phyloP scores from a whole-genome alignment of 2,329 filamentous ascomycete genomes.

The Monosporascus sp. region DNA sequence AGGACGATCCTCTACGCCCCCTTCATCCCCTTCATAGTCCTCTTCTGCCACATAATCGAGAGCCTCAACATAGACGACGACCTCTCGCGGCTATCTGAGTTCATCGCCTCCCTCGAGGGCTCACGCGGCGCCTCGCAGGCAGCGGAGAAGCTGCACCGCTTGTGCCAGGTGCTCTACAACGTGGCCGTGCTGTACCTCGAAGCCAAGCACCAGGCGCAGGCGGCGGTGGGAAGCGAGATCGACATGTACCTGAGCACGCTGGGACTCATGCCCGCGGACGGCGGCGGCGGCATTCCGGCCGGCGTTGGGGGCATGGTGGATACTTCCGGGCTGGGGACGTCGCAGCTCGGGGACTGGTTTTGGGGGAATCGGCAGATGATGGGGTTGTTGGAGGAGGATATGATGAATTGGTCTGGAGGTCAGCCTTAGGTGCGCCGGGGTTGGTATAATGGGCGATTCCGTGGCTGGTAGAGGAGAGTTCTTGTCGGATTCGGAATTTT shows the following conservation, averaged over 20 bases:
- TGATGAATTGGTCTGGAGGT: slow-evolving; percentile 19
- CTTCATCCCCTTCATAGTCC: slow-evolving; percentile 54
- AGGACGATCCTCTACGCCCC: slow-evolving; percentile 51
- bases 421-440: too few species aligned
- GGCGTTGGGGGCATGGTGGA: slow-evolving; percentile 16
- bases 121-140: slow-evolving; percentile 50
- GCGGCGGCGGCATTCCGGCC: slow-evolving; percentile 14
- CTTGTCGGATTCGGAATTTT: too few species aligned
- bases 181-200: slow-evolving; percentile 59
- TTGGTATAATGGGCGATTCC: too few species aligned
- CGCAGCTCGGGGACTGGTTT: slow-evolving; percentile 60
- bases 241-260: slow-evolving; percentile 61
- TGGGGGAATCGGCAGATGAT: slow-evolving; percentile 61
- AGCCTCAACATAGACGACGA: slow-evolving; percentile 45
- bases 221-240: slow-evolving; percentile 53
- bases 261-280: slow-evolving; percentile 48
- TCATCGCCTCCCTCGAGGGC: slow-evolving; percentile 50
- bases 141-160: slow-evolving; percentile 54
- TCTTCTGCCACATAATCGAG: slow-evolving; percentile 55
- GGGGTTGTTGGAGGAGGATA: slow-evolving; percentile 58
- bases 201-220: slow-evolving; percentile 42
- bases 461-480: too few species aligned
- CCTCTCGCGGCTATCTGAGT: slow-evolving; percentile 49
- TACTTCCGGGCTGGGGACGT: slow-evolving; percentile 22
- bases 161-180: slow-evolving; percentile 57